Percentiles rank a stretch among this genome's conserved stretches.
phyloP scores from a whole-genome alignment of 2,329 filamentous ascomycete species.

The Epichloe glyceriae region DNA sequence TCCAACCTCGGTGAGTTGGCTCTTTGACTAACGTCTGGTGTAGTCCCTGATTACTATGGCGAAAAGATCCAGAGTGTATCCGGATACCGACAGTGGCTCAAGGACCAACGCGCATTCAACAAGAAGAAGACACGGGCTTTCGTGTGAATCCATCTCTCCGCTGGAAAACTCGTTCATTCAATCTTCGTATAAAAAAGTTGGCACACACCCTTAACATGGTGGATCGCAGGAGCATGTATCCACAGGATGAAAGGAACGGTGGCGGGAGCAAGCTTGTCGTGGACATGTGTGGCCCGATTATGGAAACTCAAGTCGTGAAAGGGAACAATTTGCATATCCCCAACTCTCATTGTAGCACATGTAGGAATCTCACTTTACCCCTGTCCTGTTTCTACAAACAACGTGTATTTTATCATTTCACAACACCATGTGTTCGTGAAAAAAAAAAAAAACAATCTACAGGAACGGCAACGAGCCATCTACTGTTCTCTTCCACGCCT shows the following conservation, averaged over 20 bases:
- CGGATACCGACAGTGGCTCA: constrained; percentile 89
- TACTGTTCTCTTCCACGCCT: constrained; percentile 57
- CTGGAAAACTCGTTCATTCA: neutral
- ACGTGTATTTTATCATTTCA: neutral
- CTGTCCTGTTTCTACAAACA: neutral
- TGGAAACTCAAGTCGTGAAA: neutral
- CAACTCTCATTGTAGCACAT: constrained; percentile 6
- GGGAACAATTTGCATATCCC: neutral
- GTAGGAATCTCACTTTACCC: neutral
- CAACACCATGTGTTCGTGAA: neutral
- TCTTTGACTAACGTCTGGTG: constrained; percentile 9
- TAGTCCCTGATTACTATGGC: constrained; percentile 91
- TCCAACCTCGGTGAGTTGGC: neutral
- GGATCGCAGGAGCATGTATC: neutral
- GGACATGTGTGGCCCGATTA: neutral
- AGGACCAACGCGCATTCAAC: constrained; percentile 94
- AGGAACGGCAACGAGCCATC: constrained; percentile 45
- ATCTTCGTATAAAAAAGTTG: neutral
- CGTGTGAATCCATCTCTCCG: constrained; percentile 26
- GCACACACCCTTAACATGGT: neutral
- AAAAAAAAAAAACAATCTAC: constrained; percentile 13
- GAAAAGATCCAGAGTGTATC: constrained; percentile 93
- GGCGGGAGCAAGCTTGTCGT: neutral
- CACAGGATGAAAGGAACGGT: neutral
- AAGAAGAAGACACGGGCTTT: constrained; percentile 72